Conservation (phyloP, 306 rosid genomes). For the Quercus dentata region DNA sequence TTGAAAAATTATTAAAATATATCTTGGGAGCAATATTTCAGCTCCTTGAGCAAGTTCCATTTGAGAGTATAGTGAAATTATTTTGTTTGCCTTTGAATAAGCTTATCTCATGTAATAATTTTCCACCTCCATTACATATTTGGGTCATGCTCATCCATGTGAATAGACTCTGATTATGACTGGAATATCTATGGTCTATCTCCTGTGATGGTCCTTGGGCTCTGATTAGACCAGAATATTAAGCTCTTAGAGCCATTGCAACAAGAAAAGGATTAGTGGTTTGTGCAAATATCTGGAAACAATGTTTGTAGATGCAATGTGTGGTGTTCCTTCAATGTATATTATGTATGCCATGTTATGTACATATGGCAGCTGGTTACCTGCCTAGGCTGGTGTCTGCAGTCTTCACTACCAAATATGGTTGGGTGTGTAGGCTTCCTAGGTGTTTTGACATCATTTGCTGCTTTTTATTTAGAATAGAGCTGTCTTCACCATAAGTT, state of each 20-base stretch:
- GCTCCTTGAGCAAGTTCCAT: background rate
- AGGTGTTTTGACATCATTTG: background rate
- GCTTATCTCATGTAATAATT: background rate
- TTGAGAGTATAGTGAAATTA: background rate
- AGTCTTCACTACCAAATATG: background rate
- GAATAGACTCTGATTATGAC: background rate
- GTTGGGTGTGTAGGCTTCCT: background rate
- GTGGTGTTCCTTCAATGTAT: background rate
- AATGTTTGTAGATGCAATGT: background rate
- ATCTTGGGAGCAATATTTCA: background rate
- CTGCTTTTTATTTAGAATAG: constrained; percentile 8
- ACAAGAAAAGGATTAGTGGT: no score
- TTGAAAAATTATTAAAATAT: background rate
- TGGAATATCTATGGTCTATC: background rate
- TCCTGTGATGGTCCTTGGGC: background rate
- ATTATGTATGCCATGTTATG: background rate
- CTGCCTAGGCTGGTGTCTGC: background rate
- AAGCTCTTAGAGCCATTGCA: no score
- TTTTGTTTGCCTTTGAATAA: background rate
- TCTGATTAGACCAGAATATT: background rate
- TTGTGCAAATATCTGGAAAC: background rate
- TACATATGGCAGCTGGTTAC: background rate
- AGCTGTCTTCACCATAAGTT: background rate
- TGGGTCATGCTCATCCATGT: background rate
- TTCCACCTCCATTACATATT: background rate